A percentile compares a stretch with the other conserved stretches of the same genome.
Conservation (phyloP, 495 filamentous ascomycete genomes). For the Aspergillus asperescens region DNA sequence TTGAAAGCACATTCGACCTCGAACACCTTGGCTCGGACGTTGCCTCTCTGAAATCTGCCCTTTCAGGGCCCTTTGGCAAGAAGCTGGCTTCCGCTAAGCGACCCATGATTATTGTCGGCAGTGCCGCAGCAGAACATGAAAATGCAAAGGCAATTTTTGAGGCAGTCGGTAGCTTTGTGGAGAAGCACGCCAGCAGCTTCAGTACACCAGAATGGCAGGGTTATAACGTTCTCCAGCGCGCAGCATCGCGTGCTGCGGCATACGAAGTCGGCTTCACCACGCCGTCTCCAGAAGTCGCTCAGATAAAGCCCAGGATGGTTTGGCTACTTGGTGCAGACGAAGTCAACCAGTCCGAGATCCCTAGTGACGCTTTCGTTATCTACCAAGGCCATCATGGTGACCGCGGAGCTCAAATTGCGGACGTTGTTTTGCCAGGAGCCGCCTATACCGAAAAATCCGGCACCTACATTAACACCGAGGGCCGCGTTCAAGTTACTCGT, state of each 20-base stretch:
- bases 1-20: slow-evolving; percentile 89
- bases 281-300: slow-evolving; percentile 69
- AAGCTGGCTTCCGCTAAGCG: slow-evolving; percentile 80
- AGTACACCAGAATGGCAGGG: slow-evolving; percentile 89
- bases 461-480: slow-evolving; percentile 96
- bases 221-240: slow-evolving; percentile 91
- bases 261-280: slow-evolving; percentile 93
- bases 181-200: slow-evolving; percentile 87
- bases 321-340: slow-evolving; percentile 98
- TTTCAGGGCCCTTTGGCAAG: slow-evolving; percentile 85
- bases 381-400: slow-evolving; percentile 99
- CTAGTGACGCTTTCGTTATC: slow-evolving; percentile 90
- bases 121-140: slow-evolving; percentile 77
- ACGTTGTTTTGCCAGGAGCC: slow-evolving; percentile 88
- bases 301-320: slow-evolving; percentile 84
- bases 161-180: slow-evolving; percentile 78
- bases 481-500: slow-evolving; percentile 86
- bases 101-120: slow-evolving; percentile 94
- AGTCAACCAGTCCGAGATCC: slow-evolving; percentile 70
- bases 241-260: slow-evolving; percentile 83
- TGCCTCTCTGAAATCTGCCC: slow-evolving; percentile 70
- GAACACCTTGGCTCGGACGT: slow-evolving; percentile 79
- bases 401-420: slow-evolving; percentile 82
- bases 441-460: slow-evolving; percentile 97
- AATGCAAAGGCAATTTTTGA: slow-evolving; percentile 93